A percentile compares a stretch with the other conserved stretches of the same genome.
Conservation (phyloP, 2,329 filamentous ascomycete genomes). For the Aotearoamyces nothofagi region DNA sequence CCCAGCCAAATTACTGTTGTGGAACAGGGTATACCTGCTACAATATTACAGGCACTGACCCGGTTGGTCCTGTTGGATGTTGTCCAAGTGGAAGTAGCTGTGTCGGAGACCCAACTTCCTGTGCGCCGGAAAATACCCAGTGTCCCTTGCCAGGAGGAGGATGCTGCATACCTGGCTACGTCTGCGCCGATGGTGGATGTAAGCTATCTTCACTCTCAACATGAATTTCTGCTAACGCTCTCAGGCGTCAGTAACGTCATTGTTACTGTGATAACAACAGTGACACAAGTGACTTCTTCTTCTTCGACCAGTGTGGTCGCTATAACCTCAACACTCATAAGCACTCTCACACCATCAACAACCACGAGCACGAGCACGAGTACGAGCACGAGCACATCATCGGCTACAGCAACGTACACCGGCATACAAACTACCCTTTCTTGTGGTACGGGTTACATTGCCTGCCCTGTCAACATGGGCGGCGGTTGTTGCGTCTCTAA, state of each 20-base stretch:
- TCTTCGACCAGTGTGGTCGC: neutral
- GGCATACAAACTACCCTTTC: constrained; percentile 7
- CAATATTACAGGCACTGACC: constrained; percentile 40
- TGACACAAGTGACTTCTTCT: constrained; percentile 3
- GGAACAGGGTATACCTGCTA: constrained; percentile 50
- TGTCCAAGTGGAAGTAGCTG: constrained; percentile 53
- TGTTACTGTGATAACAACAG: neutral
- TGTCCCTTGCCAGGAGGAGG: constrained; percentile 57
- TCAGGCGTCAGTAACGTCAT: constrained; percentile 1
- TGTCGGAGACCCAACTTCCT: constrained; percentile 45
- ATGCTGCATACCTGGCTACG: constrained; percentile 60
- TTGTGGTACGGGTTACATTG: constrained; percentile 9
- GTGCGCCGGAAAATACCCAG: constrained; percentile 43
- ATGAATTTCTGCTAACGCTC: constrained; percentile 6
- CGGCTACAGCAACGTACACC: constrained; percentile 6
- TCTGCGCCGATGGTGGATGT: constrained; percentile 58
- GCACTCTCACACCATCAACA: constrained; percentile 3
- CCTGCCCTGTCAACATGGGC: constrained; percentile 14
- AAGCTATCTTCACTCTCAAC: constrained; percentile 21
- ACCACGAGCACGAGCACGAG: constrained; percentile 1
- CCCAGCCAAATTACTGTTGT: constrained; percentile 60
- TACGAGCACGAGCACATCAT: constrained; percentile 4
- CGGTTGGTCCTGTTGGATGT: constrained; percentile 60
- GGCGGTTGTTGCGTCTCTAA: constrained; percentile 19
- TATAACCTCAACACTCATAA: no score